Percentiles rank a stretch among this genome's conserved stretches.
Evolutionary conservation across 352 stramenopile genomes (phyloP).

Genomic region (Phytophthora boehmeriae): DNA sequence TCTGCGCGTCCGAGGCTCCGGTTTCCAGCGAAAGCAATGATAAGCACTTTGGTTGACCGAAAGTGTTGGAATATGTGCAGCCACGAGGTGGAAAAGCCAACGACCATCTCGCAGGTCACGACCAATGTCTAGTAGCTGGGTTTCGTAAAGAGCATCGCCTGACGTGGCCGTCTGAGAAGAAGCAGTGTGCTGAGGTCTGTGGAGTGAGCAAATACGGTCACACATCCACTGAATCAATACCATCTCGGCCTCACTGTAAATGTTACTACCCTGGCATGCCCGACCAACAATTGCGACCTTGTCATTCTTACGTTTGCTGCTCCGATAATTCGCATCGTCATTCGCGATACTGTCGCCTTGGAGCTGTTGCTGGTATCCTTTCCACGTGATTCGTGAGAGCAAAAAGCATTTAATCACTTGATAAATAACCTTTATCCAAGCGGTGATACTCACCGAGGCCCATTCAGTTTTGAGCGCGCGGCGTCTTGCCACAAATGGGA

Average conservation of each 20-base stretch:
- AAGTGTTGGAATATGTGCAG: constrained; percentile 88
- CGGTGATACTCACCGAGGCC: constrained; percentile 42
- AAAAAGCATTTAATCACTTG: constrained; percentile 95
- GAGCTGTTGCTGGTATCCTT: constrained; percentile 63
- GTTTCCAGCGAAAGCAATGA: constrained; percentile 58
- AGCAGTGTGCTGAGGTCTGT: constrained; percentile 2
- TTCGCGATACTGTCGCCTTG: neutral
- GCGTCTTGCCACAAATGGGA: constrained; percentile 64
- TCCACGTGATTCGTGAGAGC: constrained; percentile 88
- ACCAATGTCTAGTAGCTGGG: constrained; percentile 62
- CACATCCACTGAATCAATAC: constrained; percentile 92
- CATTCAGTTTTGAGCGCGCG: constrained; percentile 67
- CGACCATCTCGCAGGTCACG: constrained; percentile 72
- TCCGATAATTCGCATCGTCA: constrained; percentile 12
- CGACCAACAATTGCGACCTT: constrained; percentile 16
- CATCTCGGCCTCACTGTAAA: constrained; percentile 92
- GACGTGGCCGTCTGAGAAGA: constrained; percentile 5
- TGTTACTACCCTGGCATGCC: constrained; percentile 80
- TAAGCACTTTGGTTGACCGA: constrained; percentile 68
- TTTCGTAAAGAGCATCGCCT: constrained; percentile 13
- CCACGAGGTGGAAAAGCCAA: constrained; percentile 87
- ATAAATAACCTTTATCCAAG: constrained; percentile 90
- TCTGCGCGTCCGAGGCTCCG: constrained; percentile 30
- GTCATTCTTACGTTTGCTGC: constrained; percentile 23
- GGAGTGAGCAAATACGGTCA: constrained; percentile 55